phyloP scores from a whole-genome alignment of 2,329 filamentous ascomycete genomes.

The Penicillium sp. region DNA sequence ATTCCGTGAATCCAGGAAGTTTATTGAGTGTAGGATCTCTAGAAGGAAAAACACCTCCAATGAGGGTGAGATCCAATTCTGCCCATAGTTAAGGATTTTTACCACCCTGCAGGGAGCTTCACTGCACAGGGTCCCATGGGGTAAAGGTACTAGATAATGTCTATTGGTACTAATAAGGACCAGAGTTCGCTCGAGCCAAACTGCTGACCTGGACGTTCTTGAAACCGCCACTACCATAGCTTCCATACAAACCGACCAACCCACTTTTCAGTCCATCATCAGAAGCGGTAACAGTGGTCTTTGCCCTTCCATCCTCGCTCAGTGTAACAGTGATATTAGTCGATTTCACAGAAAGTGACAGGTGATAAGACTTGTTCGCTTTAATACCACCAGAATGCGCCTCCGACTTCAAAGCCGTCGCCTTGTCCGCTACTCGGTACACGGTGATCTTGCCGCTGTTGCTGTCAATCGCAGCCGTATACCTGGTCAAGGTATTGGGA shows the following conservation, averaged over 20 bases:
- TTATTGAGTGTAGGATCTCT: no score
- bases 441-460: neutral
- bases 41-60: no score
- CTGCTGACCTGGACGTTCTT: neutral
- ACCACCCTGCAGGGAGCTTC: no score
- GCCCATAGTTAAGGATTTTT: no score
- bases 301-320: neutral
- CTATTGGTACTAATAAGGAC: no score
- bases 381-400: neutral
- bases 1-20: no score
- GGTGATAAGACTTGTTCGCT: neutral
- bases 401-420: neutral
- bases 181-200: no score
- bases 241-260: slow-evolving; percentile 5
- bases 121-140: no score
- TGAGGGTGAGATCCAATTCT: no score
- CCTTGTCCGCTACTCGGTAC: neutral
- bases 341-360: neutral
- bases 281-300: neutral
- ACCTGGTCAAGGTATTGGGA: slow-evolving; percentile 3
- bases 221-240: slow-evolving; percentile 6
- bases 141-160: no score
- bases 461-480: neutral
- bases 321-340: neutral
- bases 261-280: neutral